A percentile compares a stretch with the other conserved stretches of the same genome.
Conservation (phyloP, 1,139 yeast species). For the Candida sanyaensis region DNA sequence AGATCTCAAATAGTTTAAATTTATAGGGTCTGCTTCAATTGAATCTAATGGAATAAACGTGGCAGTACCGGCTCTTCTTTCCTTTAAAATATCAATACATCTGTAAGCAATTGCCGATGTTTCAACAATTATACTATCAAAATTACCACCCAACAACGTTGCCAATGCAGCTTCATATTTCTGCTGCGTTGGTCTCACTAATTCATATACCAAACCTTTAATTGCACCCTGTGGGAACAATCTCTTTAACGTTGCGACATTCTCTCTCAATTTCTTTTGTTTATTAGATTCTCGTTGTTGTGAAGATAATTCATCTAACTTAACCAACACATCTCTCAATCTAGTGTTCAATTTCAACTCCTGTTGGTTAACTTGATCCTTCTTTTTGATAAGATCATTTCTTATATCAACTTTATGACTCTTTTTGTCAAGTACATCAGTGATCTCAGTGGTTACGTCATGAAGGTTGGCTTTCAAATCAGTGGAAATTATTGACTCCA, state of each 20-base stretch:
- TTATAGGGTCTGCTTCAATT: slow-evolving; percentile 52
- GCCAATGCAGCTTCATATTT: slow-evolving; percentile 78
- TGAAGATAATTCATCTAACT: slow-evolving; percentile 72
- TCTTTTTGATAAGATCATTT: slow-evolving; percentile 42
- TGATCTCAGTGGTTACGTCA: slow-evolving; percentile 34
- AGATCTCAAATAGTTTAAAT: slow-evolving; percentile 60
- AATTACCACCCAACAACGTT: slow-evolving; percentile 75
- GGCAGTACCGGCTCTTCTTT: slow-evolving; percentile 82
- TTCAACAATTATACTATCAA: slow-evolving; percentile 85
- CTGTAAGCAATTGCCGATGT: slow-evolving; percentile 72
- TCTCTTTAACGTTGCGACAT: slow-evolving; percentile 65
- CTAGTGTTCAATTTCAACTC: slow-evolving; percentile 64
- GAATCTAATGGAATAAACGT: slow-evolving; percentile 89
- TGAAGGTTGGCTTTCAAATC: slow-evolving; percentile 34
- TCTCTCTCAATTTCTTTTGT: slow-evolving; percentile 71
- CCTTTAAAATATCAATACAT: slow-evolving; percentile 82
- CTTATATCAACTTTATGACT: slow-evolving; percentile 44
- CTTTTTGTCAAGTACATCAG: slow-evolving; percentile 34
- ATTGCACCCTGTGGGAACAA: slow-evolving; percentile 72
- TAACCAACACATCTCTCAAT: slow-evolving; percentile 60
- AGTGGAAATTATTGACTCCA: slow-evolving; percentile 30
- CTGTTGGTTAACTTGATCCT: slow-evolving; percentile 47
- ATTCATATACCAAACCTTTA: slow-evolving; percentile 74
- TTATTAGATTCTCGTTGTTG: slow-evolving; percentile 73
- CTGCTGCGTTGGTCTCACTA: slow-evolving; percentile 77